A percentile compares a stretch with the other conserved stretches of the same genome.
Evolutionary conservation across 1,284 basidiomycete species (phyloP).

Genomic region (Fereydounia khargensis): DNA sequence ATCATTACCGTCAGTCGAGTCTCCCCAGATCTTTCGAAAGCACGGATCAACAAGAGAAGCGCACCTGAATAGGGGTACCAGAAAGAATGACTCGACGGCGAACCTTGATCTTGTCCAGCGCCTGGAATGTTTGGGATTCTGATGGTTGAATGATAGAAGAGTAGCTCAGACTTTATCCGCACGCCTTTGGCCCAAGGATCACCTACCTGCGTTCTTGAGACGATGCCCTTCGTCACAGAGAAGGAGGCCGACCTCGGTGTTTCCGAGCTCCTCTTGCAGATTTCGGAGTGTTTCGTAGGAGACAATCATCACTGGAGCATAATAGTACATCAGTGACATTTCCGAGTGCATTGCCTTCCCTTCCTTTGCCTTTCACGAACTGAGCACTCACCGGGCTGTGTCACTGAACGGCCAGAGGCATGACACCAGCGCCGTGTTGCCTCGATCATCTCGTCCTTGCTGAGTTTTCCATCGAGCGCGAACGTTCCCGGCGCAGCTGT

Average conservation of each 20-base stretch:
- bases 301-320: conserved; percentile 80
- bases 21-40: no score
- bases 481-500: conserved; percentile 46
- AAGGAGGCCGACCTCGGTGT: conserved; percentile 74
- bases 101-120: conserved; percentile 80
- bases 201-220: conserved; percentile 86
- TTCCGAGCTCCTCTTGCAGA: conserved; percentile 47
- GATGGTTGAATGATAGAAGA: no score
- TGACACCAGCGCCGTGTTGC: conserved; percentile 52
- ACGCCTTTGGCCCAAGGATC: no score
- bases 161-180: no score
- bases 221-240: conserved; percentile 97
- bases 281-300: conserved; percentile 88
- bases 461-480: conserved; percentile 52
- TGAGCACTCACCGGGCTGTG: conserved; percentile 33
- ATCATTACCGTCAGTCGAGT: no score
- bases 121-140: conserved; percentile 70
- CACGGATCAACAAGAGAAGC: no score
- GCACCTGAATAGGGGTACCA: conserved; percentile 88
- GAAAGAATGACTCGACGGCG: conserved; percentile 93
- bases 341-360: neutral
- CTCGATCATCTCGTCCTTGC: conserved; percentile 53
- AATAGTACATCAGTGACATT: neutral
- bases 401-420: conserved; percentile 42
- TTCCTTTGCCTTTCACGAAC: neutral